Evolutionary conservation across 768 basidiomycete genomes (phyloP).

Genomic region (Pleurotus tuber-regium): DNA sequence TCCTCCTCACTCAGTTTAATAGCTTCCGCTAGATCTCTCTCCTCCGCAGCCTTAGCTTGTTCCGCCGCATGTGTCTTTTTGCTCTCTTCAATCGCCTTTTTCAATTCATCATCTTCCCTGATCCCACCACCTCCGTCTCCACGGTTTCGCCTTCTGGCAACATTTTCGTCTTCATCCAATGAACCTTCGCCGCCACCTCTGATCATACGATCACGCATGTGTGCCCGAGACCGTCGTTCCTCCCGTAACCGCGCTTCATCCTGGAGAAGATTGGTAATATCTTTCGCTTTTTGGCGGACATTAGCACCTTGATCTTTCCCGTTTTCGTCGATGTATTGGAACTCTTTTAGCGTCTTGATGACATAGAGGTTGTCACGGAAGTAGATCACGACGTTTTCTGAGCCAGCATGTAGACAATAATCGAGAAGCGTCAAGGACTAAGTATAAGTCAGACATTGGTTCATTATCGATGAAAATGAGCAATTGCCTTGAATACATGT

Average conservation of each 20-base stretch:
- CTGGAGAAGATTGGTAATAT: conserved; percentile 90
- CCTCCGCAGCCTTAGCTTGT: conserved; percentile 58
- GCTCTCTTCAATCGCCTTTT: conserved; percentile 85
- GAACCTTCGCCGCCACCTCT: conserved; percentile 47
- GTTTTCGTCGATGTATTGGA: conserved; percentile 93
- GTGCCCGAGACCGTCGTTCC: conserved; percentile 79
- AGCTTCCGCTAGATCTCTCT: conserved; percentile 82
- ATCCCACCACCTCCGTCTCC: conserved; percentile 19
- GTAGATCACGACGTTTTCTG: conserved; percentile 98
- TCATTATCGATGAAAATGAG: not conserved
- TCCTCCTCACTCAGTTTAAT: conserved; percentile 89
- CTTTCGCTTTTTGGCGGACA: conserved; percentile 95
- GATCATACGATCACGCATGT: conserved; percentile 95
- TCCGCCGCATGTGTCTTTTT: conserved; percentile 73
- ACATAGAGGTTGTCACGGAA: conserved; percentile 97
- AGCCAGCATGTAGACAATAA: conserved; percentile 93
- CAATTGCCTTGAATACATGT: conserved; percentile 92
- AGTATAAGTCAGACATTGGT: conserved; percentile 5
- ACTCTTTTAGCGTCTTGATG: conserved; percentile 98
- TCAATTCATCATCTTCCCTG: conserved; percentile 81
- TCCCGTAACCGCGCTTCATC: conserved; percentile 84
- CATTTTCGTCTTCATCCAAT: conserved; percentile 32
- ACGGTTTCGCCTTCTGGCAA: conserved; percentile 40
- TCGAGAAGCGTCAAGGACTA: conserved; percentile 92
- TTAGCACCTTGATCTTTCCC: conserved; percentile 99